Conservation (phyloP, 768 basidiomycete species). For the Termitomyces sp. region DNA sequence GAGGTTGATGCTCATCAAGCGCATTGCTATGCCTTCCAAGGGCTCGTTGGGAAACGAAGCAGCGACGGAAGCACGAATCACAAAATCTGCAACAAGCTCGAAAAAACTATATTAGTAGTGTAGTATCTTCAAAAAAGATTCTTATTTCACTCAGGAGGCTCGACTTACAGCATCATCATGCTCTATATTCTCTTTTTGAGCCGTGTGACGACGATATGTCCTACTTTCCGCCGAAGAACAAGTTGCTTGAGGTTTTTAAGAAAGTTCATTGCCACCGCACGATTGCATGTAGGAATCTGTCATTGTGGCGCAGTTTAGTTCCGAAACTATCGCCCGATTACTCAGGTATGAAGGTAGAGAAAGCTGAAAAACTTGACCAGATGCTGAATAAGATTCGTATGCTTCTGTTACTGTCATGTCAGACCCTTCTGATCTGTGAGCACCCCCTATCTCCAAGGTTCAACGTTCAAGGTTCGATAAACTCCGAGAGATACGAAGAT, state of each 20-base stretch:
- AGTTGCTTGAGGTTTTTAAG: not conserved
- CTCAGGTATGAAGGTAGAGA: no score
- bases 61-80: slow-evolving; percentile 26
- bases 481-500: no score
- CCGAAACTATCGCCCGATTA: no score
- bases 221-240: no score
- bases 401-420: no score
- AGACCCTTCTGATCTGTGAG: no score
- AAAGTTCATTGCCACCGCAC: slow-evolving; percentile 18
- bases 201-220: slow-evolving; percentile 20
- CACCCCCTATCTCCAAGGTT: no score
- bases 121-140: not conserved
- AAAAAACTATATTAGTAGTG: not conserved
- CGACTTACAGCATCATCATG: slow-evolving; percentile 17
- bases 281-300: slow-evolving; percentile 29
- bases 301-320: slow-evolving; percentile 31
- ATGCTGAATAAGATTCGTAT: no score
- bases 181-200: slow-evolving; percentile 18
- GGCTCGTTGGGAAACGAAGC: no score
- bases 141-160: not conserved
- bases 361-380: no score
- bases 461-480: no score
- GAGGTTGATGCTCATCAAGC: slow-evolving; percentile 36
- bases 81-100: slow-evolving; percentile 24
- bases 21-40: no score